Percentiles rank a stretch among this genome's conserved stretches.
Conservation (phyloP, 108 stramenopile species). For the Chaetoceros tenuissimus region DNA sequence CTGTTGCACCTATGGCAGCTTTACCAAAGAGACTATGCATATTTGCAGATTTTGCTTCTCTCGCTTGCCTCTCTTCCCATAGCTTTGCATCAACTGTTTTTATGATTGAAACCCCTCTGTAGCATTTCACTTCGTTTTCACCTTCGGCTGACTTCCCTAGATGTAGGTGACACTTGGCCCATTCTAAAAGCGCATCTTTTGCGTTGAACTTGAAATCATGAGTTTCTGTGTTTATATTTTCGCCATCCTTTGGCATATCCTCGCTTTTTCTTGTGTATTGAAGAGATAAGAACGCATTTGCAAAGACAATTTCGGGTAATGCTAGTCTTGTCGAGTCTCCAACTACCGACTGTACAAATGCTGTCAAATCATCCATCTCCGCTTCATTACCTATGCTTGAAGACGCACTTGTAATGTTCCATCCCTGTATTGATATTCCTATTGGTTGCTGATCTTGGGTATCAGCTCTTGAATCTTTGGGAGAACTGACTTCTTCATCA, state of each 20-base stretch:
- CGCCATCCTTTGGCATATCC: not conserved
- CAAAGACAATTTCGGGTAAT: constrained; percentile 73
- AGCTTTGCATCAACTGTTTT: constrained; percentile 43
- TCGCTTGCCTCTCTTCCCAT: constrained; percentile 21
- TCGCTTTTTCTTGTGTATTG: constrained; percentile 9
- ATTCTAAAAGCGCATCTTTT: constrained; percentile 47
- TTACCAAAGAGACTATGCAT: constrained; percentile 4
- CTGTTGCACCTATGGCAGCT: constrained; percentile 3
- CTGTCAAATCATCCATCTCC: constrained; percentile 20
- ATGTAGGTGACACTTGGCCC: constrained; percentile 53
- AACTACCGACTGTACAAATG: constrained; percentile 11
- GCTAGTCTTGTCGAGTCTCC: constrained; percentile 21
- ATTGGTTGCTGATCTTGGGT: constrained; percentile 2
- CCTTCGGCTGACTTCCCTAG: constrained; percentile 24
- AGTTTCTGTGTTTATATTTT: not conserved
- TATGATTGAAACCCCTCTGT: constrained; percentile 49
- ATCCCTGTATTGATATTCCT: constrained; percentile 15
- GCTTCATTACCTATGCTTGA: constrained; percentile 24
- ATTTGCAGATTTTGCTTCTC: constrained; percentile 2
- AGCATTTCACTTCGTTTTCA: not conserved
- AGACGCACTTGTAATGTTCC: constrained; percentile 24
- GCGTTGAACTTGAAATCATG: constrained; percentile 27
- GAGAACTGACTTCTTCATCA: no score
- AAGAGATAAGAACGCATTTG: constrained; percentile 39
- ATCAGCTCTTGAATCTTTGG: no score